These are phyloP conservation scores for Tuber microsphaerosporum DNA, from an alignment of 495 filamentous ascomycete species.

Conservation along the genomic window DNA sequence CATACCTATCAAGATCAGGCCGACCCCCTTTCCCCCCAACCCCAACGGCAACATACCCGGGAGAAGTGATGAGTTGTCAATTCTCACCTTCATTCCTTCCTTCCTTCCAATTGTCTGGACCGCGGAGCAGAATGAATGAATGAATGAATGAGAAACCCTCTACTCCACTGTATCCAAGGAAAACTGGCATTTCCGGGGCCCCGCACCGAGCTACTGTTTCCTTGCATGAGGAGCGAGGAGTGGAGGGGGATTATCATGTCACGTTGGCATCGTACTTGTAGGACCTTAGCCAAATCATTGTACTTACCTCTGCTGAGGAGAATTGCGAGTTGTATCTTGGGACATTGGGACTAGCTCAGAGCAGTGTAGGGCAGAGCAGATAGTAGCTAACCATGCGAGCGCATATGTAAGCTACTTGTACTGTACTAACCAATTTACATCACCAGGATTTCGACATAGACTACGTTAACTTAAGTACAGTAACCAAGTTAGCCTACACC, in stretches of 20 bases:
- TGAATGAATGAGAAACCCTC: not conserved
- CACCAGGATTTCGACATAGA: not conserved
- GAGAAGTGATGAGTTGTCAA: not conserved
- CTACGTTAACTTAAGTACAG: not conserved
- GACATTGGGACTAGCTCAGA: not conserved
- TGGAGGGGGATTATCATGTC: not conserved
- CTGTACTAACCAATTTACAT: not conserved
- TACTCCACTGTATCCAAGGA: not conserved
- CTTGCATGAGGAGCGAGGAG: not conserved
- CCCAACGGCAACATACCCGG: not conserved
- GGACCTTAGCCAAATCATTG: not conserved
- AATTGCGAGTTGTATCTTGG: not conserved
- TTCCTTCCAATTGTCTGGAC: not conserved
- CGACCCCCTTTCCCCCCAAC: not conserved
- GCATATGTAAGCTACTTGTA: not conserved
- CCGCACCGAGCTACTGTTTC: not conserved
- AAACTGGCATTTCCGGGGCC: not conserved
- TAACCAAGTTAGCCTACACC: not conserved
- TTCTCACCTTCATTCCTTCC: not conserved
- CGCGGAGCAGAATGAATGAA: not conserved
- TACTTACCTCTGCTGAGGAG: not conserved
- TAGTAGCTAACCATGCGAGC: not conserved
- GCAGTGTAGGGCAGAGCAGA: not conserved
- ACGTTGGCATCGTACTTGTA: not conserved
- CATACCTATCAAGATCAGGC: slow-evolving; percentile 1